Base-by-base conservation (phyloP, 2,329 filamentous ascomycete genomes). In the Fusarium sp. region DNA sequence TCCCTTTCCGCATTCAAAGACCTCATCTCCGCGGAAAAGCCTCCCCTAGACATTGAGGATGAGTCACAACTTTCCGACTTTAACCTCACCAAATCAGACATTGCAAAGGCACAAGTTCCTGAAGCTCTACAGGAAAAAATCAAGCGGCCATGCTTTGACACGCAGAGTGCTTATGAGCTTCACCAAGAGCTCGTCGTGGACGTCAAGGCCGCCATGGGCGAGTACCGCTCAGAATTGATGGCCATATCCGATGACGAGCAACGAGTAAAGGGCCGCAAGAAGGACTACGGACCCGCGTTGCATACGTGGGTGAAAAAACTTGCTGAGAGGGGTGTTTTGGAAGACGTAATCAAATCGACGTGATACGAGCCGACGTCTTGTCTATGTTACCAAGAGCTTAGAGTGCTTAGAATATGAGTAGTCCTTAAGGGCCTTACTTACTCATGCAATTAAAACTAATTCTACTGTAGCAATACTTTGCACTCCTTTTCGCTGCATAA, bases 211-310 rank as follows among this genome's bases (percentile, higher is more conserved):
- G 76, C 88, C 20, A 81, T 84, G 63, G 77, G 77, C 48, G 80
- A 83, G 60, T 88, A 88, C 60, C 78, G 83, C 18, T 81, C 82
- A n/a, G 88, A 90, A 74, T 72, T 83, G 37, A 78, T 80, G 9
- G 73, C 73, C 17, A 80, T 85, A 41, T 81, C 81, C 3, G 84
- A 85, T 15, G 87, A 89, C 62, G 83, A 87, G 26, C 80, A 84
- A 48, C 85, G 86, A 49, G 87, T 89, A 6, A 81, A 82, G 26
- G 85, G 85, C 32, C 83, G 90, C 5, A 86, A 87, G 74, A 86
- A 89, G 75, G 92, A 97, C 76, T 93, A 92, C 76, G 90, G 88
- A 1, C 88, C 89, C 2, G 88, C 90, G 1, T 85, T 95, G 26
- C 89, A 92, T 73, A 83, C 81, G 40, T 95, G 93, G 90, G 80